Evolutionary conservation across 305 asterid genomes (phyloP).

Genomic region (Salvia sclarea): DNA sequence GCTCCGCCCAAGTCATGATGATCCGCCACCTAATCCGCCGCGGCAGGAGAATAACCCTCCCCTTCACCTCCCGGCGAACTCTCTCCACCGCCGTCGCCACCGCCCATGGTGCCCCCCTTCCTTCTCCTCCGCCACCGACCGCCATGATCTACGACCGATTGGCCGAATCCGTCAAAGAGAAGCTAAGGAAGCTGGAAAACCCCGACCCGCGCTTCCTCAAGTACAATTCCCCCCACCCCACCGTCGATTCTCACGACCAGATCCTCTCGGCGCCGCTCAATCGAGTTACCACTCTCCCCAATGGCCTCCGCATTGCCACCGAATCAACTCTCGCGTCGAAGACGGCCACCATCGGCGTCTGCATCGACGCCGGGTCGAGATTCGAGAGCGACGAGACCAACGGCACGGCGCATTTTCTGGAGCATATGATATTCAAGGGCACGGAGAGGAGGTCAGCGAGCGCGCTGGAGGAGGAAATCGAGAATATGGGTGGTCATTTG

Average conservation of each 20-base stretch:
- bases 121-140: conserved; percentile 60
- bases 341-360: conserved; percentile 82
- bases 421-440: conserved; percentile 90
- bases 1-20: conserved; percentile 46
- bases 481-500: conserved; percentile 86
- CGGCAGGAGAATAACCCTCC: conserved; percentile 29
- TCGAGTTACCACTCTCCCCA: conserved; percentile 69
- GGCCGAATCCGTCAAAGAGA: conserved; percentile 59
- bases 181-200: conserved; percentile 52
- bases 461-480: conserved; percentile 79
- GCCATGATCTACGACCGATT: conserved; percentile 76
- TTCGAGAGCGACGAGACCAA: conserved; percentile 73
- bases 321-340: conserved; percentile 59
- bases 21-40: conserved; percentile 71
- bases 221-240: conserved; percentile 64
- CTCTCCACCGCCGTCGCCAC: conserved; percentile 50
- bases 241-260: conserved; percentile 50
- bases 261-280: conserved; percentile 67
- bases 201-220: conserved; percentile 65
- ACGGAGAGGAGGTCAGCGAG: conserved; percentile 59
- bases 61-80: conserved; percentile 34
- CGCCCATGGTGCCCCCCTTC: conserved; percentile 31
- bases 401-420: conserved; percentile 82
- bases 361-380: conserved; percentile 81
- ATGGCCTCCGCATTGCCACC: conserved; percentile 76